These are phyloP conservation scores for Thermothelomyces thermophilus DNA, from an alignment of 2,329 filamentous ascomycete genomes.

Conservation along the genomic window DNA sequence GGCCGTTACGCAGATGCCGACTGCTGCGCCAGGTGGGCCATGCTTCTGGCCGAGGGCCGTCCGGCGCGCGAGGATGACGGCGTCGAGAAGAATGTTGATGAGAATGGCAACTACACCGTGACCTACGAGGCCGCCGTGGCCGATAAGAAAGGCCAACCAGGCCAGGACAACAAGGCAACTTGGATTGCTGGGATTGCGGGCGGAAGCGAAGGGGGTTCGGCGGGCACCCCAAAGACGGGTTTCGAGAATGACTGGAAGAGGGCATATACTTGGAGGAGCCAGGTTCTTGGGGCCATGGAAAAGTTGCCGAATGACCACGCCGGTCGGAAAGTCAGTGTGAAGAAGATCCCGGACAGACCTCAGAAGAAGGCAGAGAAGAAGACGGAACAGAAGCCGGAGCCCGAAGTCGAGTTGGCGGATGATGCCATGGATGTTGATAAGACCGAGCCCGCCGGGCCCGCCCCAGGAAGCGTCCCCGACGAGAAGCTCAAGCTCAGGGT, in stretches of 20 bases:
- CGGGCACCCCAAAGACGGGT: constrained; percentile 12
- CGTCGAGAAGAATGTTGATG: constrained; percentile 36
- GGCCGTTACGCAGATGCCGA: constrained; percentile 69
- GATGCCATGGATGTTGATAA: constrained; percentile 10
- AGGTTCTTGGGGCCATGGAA: constrained; percentile 41
- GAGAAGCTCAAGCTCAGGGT: constrained; percentile 32
- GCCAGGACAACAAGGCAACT: constrained; percentile 2
- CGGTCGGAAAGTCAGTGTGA: constrained; percentile 40
- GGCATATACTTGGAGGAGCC: constrained; percentile 41
- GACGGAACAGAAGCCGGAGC: constrained; percentile 1
- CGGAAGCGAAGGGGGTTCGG: background rate
- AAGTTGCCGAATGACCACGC: constrained; percentile 39
- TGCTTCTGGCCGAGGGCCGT: constrained; percentile 36
- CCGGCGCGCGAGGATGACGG: constrained; percentile 32
- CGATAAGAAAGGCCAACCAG: constrained; percentile 22
- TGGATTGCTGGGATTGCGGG: background rate
- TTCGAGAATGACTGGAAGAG: constrained; percentile 32
- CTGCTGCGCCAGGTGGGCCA: constrained; percentile 58
- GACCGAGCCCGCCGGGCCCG: constrained; percentile 3
- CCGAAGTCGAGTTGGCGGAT: background rate
- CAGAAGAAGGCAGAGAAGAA: constrained; percentile 21
- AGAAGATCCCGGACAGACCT: constrained; percentile 30
- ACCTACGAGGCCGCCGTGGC: constrained; percentile 31
- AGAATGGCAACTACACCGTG: constrained; percentile 42
- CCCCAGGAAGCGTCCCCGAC: constrained; percentile 19